Evolutionary conservation across 2,329 filamentous ascomycete genomes (phyloP), one percentile per base, ranked within the genome.

Genomic region (Pseudocercospora fuligena): DNA sequence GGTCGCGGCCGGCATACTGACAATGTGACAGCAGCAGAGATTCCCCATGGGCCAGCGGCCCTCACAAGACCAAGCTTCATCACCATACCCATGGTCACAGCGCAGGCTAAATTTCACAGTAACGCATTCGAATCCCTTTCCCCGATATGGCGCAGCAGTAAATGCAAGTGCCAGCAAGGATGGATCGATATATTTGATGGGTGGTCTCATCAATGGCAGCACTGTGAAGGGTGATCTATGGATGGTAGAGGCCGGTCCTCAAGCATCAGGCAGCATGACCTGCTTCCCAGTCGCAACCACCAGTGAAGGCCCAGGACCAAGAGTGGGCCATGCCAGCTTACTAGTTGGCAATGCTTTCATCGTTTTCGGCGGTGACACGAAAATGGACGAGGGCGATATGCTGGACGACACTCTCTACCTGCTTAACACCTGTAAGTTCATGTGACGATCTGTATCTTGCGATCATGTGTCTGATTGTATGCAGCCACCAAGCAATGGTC

Each of bases 311-410:
- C 96, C 95, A 1, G 94, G 95, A 3, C 95, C 96, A 1, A 88
- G 95, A 82, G 95, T 99, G 61, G 95, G 95, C 3, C 95, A 99
- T 81, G 87, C 94, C 21, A 96, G 94, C 83, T 84, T 99, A 75
- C 85, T 99, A 16, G 95, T 99, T 62, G 96, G 96, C 65, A 99
- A 99, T 80, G 95, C 95, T 0, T 99, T 98, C 78, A 99, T 99
- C 73, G 95, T 99, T 12, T 99, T 98, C 77, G 96, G 95, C 59
- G 95, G 95, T 77, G 96, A 99, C 79, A 99, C 95, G 60, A 99
- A 99, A 80, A 91, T 97, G 77, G 93, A 97, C 63, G 95, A 98
- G 76, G 88, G 89, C 33, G 95, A 99, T 79, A 86, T 92, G 58
- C 83, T 99, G 65, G 95, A 99, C 75, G 94, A 99, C 81, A 98